A percentile compares a stretch with the other conserved stretches of the same genome.
These are phyloP conservation scores for Hibiscus tridactylites DNA, from an alignment of 345 rosid species.

Conservation along the genomic window DNA sequence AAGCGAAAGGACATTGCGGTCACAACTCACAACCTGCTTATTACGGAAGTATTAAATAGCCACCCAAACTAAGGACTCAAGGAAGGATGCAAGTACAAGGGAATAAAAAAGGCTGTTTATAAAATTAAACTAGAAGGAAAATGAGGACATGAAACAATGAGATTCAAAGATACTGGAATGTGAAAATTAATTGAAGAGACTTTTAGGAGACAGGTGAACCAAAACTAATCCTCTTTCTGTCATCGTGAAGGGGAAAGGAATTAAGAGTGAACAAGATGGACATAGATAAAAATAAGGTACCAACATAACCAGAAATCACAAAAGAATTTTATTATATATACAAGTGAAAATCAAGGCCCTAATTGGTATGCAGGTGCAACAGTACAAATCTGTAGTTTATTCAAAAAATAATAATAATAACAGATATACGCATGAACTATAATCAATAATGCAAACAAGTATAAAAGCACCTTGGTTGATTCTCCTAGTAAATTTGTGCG, in stretches of 20 bases:
- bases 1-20: not conserved
- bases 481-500: constrained; percentile 67
- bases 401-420: not conserved
- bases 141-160: not conserved
- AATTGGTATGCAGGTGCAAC: not conserved
- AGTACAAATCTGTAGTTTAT: not conserved
- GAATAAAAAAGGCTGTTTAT: not conserved
- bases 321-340: not conserved
- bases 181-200: not conserved
- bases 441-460: constrained; percentile 3
- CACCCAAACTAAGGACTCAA: not conserved
- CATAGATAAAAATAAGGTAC: not conserved
- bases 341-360: not conserved
- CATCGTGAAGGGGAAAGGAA: not conserved
- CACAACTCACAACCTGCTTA: not conserved
- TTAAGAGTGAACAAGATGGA: not conserved
- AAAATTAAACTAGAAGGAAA: not conserved
- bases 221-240: not conserved
- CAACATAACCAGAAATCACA: not conserved
- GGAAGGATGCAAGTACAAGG: not conserved
- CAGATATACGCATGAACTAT: constrained; percentile 1
- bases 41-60: not conserved
- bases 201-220: not conserved
- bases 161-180: not conserved
- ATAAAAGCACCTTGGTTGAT: constrained; percentile 60